These are phyloP conservation scores for Pestalotiopsis sp. DNA, from an alignment of 2,329 filamentous ascomycete genomes.

Conservation along the genomic window DNA sequence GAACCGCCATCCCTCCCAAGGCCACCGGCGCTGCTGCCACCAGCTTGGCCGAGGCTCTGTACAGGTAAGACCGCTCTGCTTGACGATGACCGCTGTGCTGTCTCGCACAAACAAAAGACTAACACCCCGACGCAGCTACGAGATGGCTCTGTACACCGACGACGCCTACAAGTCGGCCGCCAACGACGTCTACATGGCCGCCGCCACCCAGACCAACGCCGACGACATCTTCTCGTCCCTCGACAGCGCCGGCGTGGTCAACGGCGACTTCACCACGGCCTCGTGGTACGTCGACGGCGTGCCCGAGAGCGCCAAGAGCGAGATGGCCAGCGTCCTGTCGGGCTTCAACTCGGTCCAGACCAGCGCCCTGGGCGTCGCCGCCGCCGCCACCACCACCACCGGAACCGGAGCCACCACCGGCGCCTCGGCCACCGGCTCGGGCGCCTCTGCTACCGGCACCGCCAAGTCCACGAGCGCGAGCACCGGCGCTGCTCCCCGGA, in stretches of 20 bases:
- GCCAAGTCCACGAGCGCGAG: background rate
- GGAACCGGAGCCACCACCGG: background rate
- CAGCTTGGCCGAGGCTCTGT: background rate
- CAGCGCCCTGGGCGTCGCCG: background rate
- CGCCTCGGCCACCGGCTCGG: background rate
- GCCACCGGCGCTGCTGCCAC: slow-evolving; percentile 9
- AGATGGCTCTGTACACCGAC: background rate
- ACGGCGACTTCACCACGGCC: slow-evolving; percentile 1
- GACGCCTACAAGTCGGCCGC: background rate
- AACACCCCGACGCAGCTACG: background rate
- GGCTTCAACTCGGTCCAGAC: slow-evolving; percentile 1
- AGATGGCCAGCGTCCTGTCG: background rate
- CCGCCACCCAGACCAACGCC: background rate
- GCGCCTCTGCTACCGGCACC: background rate
- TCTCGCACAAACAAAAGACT: background rate
- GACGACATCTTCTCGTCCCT: slow-evolving; percentile 2
- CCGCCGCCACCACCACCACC: background rate
- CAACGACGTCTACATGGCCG: slow-evolving; percentile 1
- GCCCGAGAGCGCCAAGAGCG: background rate
- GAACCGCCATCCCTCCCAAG: background rate
- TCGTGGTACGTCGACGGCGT: slow-evolving; percentile 5
- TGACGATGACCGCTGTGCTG: background rate
- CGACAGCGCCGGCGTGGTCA: background rate
- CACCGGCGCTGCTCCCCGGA: background rate
- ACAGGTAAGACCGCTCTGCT: background rate